Conservation (phyloP, 2,329 filamentous ascomycete genomes). For the Ophiosphaerella korrae region DNA sequence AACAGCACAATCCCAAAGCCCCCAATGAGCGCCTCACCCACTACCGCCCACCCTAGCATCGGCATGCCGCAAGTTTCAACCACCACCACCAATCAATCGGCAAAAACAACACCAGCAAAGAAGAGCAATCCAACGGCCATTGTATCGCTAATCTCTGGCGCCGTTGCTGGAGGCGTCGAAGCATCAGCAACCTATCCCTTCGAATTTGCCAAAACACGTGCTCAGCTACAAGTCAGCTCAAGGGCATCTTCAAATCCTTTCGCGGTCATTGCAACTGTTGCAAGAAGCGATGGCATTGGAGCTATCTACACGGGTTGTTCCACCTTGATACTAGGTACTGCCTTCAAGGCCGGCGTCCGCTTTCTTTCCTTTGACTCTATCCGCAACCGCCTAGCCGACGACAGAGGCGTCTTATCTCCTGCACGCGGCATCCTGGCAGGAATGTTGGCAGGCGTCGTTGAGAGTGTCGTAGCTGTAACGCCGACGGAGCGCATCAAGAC, state of each 20-base stretch:
- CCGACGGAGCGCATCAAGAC: conserved; percentile 41
- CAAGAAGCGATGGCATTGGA: conserved; percentile 27
- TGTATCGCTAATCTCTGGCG: conserved; percentile 56
- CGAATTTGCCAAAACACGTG: conserved; percentile 43
- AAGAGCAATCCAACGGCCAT: conserved; percentile 7
- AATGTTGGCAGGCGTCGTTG: conserved; percentile 31
- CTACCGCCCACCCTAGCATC: not conserved
- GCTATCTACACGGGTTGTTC: conserved; percentile 41
- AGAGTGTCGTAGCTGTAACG: conserved; percentile 37
- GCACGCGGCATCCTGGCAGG: conserved; percentile 33
- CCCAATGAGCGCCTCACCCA: conserved; percentile 12
- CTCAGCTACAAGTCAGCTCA: conserved; percentile 27
- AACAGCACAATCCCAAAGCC: not conserved
- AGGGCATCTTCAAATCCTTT: conserved; percentile 24
- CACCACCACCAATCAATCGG: not conserved
- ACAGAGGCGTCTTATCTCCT: conserved; percentile 30
- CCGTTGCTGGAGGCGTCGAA: conserved; percentile 59
- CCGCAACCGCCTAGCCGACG: conserved; percentile 30
- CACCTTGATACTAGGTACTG: conserved; percentile 33
- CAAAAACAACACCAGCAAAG: not conserved
- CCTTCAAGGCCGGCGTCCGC: conserved; percentile 40
- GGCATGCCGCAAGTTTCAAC: not conserved
- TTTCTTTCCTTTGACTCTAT: conserved; percentile 40
- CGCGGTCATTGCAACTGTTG: conserved; percentile 23
- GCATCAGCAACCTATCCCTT: conserved; percentile 54